Evolutionary conservation across 2,329 filamentous ascomycete genomes (phyloP).

Genomic region (Ascochyta pisi): DNA sequence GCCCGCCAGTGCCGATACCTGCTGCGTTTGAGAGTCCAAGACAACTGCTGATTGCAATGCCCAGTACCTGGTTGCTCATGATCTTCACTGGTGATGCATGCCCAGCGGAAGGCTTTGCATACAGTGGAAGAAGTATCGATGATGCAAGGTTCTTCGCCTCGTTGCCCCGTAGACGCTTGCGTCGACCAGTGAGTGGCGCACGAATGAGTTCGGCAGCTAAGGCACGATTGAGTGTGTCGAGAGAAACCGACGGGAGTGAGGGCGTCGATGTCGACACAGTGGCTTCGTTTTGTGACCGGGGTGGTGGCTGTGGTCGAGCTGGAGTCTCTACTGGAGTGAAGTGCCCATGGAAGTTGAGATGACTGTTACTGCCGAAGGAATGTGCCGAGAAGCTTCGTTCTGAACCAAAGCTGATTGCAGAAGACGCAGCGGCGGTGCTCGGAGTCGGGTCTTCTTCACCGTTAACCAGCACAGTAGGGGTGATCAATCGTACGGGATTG

Average conservation of each 20-base stretch:
- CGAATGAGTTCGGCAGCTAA: slow-evolving; percentile 57
- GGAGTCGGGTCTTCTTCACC: slow-evolving; percentile 51
- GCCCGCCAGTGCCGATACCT: slow-evolving; percentile 47
- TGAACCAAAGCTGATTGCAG: slow-evolving; percentile 31
- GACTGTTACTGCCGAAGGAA: slow-evolving; percentile 25
- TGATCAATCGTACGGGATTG: slow-evolving; percentile 68
- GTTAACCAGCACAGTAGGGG: slow-evolving; percentile 63
- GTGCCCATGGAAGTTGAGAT: slow-evolving; percentile 32
- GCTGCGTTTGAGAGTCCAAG: slow-evolving; percentile 46
- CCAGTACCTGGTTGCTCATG: slow-evolving; percentile 46
- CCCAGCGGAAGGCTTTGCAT: slow-evolving; percentile 36
- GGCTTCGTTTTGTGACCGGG: slow-evolving; percentile 9
- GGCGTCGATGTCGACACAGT: neutral
- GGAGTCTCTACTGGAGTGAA: slow-evolving; percentile 42
- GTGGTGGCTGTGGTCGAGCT: slow-evolving; percentile 28
- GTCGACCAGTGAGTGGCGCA: slow-evolving; percentile 52
- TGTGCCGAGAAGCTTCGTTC: slow-evolving; percentile 25
- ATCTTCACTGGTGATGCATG: slow-evolving; percentile 35
- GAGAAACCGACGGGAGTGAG: slow-evolving; percentile 29
- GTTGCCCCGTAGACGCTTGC: slow-evolving; percentile 52
- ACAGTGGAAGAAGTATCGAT: slow-evolving; percentile 50
- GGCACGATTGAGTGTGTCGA: slow-evolving; percentile 54
- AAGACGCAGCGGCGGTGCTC: slow-evolving; percentile 32
- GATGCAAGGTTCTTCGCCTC: slow-evolving; percentile 57
- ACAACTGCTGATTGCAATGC: slow-evolving; percentile 53